These are phyloP conservation scores for Barbatosphaeria neglecta DNA, from an alignment of 495 filamentous ascomycete genomes.

Conservation along the genomic window DNA sequence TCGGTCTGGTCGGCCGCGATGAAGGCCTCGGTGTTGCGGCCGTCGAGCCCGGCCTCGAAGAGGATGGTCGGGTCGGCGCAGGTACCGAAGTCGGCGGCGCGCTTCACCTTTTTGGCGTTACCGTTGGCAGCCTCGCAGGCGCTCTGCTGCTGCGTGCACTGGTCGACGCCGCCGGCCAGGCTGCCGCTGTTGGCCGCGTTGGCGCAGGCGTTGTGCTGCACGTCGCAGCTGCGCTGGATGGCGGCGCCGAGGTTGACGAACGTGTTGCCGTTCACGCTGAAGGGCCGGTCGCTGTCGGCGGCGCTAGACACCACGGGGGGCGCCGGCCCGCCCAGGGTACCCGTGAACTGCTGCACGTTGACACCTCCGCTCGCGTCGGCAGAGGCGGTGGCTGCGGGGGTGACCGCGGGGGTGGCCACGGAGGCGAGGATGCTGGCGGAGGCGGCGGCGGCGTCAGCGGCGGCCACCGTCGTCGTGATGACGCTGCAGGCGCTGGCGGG, in stretches of 20 bases:
- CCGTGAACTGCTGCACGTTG: conserved; percentile 31
- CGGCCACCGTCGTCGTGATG: conserved; percentile 41
- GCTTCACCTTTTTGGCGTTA: not conserved
- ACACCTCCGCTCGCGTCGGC: not conserved
- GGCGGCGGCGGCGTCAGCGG: conserved; percentile 43
- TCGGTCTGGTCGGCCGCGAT: conserved; percentile 23
- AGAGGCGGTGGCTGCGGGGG: conserved; percentile 2
- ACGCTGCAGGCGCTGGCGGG: conserved; percentile 28
- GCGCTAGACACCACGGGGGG: conserved; percentile 21
- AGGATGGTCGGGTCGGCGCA: conserved; percentile 30
- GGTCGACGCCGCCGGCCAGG: conserved; percentile 11
- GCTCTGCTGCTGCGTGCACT: conserved; percentile 16
- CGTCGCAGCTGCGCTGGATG: conserved; percentile 17
- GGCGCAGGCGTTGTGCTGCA: conserved; percentile 24
- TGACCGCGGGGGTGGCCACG: conserved; percentile 22
- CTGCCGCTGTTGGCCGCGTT: conserved; percentile 18
- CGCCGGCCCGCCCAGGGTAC: conserved; percentile 25
- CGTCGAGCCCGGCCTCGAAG: conserved; percentile 29
- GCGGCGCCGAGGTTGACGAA: conserved; percentile 22
- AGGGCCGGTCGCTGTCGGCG: conserved; percentile 23
- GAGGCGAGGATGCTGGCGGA: conserved; percentile 36
- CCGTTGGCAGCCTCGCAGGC: conserved; percentile 10
- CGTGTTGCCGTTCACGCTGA: conserved; percentile 26
- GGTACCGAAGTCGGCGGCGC: conserved; percentile 19
- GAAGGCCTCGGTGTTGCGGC: conserved; percentile 29